Conservation (phyloP, 371 early-diverging fungal genomes). For the Globomyces sp. region DNA sequence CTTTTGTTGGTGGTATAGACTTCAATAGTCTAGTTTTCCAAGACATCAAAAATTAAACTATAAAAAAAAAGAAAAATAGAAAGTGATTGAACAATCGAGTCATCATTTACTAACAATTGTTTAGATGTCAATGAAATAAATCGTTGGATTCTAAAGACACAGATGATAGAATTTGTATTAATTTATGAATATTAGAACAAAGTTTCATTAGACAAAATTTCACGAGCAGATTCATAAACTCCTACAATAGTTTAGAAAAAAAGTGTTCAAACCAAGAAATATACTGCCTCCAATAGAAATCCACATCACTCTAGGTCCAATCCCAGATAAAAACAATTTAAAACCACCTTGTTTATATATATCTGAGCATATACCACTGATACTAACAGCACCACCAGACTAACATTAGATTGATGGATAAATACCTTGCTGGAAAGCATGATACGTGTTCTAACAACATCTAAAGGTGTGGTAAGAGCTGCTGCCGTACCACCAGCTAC, state of each 20-base stretch:
- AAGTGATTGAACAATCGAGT: no score
- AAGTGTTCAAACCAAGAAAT: conserved; percentile 55
- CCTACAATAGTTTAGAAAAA: conserved; percentile 43
- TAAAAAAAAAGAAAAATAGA: no score
- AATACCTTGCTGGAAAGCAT: conserved; percentile 44
- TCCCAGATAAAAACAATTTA: conserved; percentile 75
- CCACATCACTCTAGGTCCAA: conserved; percentile 94
- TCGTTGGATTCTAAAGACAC: not conserved
- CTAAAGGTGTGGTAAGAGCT: conserved; percentile 53
- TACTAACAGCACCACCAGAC: conserved; percentile 41
- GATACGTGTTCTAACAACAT: conserved; percentile 55
- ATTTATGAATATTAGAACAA: conserved; percentile 4
- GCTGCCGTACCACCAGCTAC: conserved; percentile 63
- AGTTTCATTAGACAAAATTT: not conserved
- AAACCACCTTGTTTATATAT: conserved; percentile 81
- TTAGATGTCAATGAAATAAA: no score
- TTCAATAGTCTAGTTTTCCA: no score
- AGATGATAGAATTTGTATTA: not conserved
- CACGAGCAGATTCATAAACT: conserved; percentile 67
- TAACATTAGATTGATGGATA: not conserved
- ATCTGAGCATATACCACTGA: conserved; percentile 65
- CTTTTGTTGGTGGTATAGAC: no score
- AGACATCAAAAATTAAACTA: no score
- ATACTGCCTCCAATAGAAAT: conserved; percentile 92
- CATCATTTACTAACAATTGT: no score